phyloP scores from a whole-genome alignment of 2,329 filamentous ascomycete genomes.

The Calonectria pseudoreteaudii region DNA sequence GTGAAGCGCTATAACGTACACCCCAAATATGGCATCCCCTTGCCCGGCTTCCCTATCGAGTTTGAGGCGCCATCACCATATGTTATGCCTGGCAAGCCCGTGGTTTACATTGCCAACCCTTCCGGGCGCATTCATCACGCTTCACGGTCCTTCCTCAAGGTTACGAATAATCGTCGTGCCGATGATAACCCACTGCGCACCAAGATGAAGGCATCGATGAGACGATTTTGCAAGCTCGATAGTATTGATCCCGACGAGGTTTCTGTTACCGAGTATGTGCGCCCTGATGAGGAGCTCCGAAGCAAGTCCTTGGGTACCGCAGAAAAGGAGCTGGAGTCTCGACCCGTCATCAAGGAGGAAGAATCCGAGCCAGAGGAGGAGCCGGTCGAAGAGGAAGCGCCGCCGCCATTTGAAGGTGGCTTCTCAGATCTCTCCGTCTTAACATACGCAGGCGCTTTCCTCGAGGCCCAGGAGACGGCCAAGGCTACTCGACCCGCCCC shows the following conservation, averaged over 20 bases:
- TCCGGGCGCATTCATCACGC: constrained; percentile 61
- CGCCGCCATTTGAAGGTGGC: constrained; percentile 38
- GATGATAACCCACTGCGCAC: constrained; percentile 48
- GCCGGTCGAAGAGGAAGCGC: constrained; percentile 36
- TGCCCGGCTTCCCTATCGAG: constrained; percentile 61
- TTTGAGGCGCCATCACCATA: constrained; percentile 53
- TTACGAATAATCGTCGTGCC: constrained; percentile 48
- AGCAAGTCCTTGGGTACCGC: constrained; percentile 52
- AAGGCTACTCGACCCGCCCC: constrained; percentile 42
- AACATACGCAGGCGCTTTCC: constrained; percentile 47
- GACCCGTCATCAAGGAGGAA: constrained; percentile 43
- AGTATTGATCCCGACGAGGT: constrained; percentile 50
- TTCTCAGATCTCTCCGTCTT: constrained; percentile 47
- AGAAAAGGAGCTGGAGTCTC: constrained; percentile 46
- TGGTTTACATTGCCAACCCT: constrained; percentile 61
- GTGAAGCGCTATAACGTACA: constrained; percentile 64
- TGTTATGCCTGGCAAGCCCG: constrained; percentile 59
- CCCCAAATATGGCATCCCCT: constrained; percentile 64
- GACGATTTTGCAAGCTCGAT: constrained; percentile 52
- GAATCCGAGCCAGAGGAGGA: constrained; percentile 44
- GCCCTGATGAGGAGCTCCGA: constrained; percentile 48
- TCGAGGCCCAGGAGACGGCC: constrained; percentile 44
- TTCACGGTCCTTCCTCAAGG: constrained; percentile 57
- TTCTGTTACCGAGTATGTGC: constrained; percentile 47
- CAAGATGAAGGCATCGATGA: constrained; percentile 50